phyloP scores from a whole-genome alignment of 352 stramenopile genomes.

The Globisporangium polare region DNA sequence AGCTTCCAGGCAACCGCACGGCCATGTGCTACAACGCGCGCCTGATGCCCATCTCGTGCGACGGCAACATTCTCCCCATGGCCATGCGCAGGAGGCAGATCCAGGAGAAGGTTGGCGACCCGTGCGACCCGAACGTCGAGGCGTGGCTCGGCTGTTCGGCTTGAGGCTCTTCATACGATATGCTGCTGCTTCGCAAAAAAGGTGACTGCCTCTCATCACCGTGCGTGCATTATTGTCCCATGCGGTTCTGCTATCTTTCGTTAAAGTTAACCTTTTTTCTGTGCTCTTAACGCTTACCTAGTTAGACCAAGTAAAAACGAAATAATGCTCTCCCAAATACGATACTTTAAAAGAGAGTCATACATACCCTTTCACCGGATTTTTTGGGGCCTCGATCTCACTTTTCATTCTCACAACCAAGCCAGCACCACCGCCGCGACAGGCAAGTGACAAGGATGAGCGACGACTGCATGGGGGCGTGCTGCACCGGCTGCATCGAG shows the following conservation, averaged over 20 bases:
- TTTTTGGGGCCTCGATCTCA: too few species aligned
- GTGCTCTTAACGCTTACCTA: too few species aligned
- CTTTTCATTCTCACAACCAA: neutral
- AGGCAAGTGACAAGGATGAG: neutral
- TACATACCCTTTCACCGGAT: too few species aligned
- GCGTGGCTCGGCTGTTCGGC: neutral
- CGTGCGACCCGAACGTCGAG: neutral
- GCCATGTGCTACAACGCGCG: constrained; percentile 5
- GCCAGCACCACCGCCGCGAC: neutral
- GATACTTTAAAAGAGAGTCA: too few species aligned
- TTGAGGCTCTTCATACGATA: too few species aligned
- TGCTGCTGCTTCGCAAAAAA: too few species aligned
- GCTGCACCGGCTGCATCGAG: constrained; percentile 7
- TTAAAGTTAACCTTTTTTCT: too few species aligned
- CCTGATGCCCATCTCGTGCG: constrained; percentile 1
- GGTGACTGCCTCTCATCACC: too few species aligned
- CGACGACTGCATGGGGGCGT: constrained; percentile 9
- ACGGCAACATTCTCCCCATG: constrained; percentile 1
- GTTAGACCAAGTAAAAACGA: too few species aligned
- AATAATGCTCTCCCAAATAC: too few species aligned
- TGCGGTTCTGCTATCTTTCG: too few species aligned
- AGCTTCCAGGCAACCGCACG: neutral
- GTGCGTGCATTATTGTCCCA: too few species aligned
- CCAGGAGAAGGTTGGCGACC: neutral
- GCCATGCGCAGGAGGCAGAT: constrained; percentile 4